Evolutionary conservation across 2,329 filamentous ascomycete species (phyloP).

Genomic region (Aureobasidium uvarum): DNA sequence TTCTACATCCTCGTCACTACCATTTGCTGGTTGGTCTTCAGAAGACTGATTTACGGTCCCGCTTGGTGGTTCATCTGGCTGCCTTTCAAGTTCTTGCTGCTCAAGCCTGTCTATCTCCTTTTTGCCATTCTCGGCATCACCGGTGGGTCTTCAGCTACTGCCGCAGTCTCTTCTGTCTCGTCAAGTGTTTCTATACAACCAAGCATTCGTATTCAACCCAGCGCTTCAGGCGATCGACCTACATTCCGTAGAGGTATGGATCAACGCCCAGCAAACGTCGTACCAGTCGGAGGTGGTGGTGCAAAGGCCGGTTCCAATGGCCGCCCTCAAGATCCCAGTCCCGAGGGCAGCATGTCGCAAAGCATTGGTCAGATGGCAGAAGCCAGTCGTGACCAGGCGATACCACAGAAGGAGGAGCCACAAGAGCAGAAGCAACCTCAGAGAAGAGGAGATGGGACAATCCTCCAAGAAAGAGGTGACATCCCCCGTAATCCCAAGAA

Average conservation of each 20-base stretch:
- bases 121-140: constrained; percentile 21
- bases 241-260: constrained; percentile 32
- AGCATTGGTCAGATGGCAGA: constrained; percentile 48
- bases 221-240: constrained; percentile 42
- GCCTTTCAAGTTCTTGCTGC: constrained; percentile 47
- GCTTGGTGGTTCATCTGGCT: constrained; percentile 86
- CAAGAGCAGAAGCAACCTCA: constrained; percentile 32
- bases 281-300: constrained; percentile 51
- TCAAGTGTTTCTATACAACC: constrained; percentile 24
- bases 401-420: constrained; percentile 31
- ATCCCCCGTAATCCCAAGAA: constrained; percentile 58
- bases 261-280: constrained; percentile 34
- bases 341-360: constrained; percentile 42
- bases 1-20: constrained; percentile 79
- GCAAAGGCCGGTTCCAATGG: constrained; percentile 39
- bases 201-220: constrained; percentile 45
- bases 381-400: constrained; percentile 32
- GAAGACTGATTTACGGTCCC: constrained; percentile 82
- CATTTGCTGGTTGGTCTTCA: constrained; percentile 80
- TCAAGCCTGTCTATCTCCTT: constrained; percentile 28
- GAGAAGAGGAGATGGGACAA: constrained; percentile 47
- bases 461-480: constrained; percentile 41
- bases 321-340: constrained; percentile 31
- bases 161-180: not conserved
- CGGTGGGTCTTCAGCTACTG: constrained; percentile 8